A percentile compares a stretch with the other conserved stretches of the same genome.
These are phyloP conservation scores for Sophora flavescens DNA, from an alignment of 306 rosid species.

Conservation along the genomic window DNA sequence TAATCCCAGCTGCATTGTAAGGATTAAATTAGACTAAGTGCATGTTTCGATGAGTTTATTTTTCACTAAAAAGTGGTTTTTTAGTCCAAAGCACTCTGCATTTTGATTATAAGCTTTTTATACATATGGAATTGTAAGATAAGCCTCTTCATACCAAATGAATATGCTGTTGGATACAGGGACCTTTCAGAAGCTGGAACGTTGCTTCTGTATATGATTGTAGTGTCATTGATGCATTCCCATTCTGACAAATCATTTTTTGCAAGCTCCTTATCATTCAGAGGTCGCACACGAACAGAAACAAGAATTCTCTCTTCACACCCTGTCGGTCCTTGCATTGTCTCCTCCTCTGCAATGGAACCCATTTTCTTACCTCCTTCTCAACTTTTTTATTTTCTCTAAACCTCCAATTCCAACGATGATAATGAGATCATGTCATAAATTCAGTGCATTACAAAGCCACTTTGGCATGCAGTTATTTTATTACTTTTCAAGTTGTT, in stretches of 20 bases:
- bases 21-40: constrained; percentile 2
- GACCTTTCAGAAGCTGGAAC: constrained; percentile 90
- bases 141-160: constrained; percentile 77
- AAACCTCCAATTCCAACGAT: constrained; percentile 50
- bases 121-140: neutral
- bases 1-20: neutral
- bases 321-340: constrained; percentile 52
- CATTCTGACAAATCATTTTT: constrained; percentile 87
- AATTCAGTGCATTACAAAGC: constrained; percentile 44
- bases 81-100: constrained; percentile 14
- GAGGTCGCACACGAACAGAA: constrained; percentile 89
- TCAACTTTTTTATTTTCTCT: constrained; percentile 25
- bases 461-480: constrained; percentile 42
- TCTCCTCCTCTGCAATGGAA: constrained; percentile 65
- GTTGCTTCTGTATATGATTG: constrained; percentile 79
- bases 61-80: neutral
- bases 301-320: constrained; percentile 77
- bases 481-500: constrained; percentile 42
- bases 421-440: constrained; percentile 43
- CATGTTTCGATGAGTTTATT: neutral
- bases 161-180: constrained; percentile 81
- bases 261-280: constrained; percentile 73
- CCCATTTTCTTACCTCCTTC: constrained; percentile 63
- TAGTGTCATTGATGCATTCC: constrained; percentile 86
- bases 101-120: neutral